A percentile compares a stretch with the other conserved stretches of the same genome.
Conservation (phyloP, 2,329 filamentous ascomycete species). For the Colletotrichum filicis region DNA sequence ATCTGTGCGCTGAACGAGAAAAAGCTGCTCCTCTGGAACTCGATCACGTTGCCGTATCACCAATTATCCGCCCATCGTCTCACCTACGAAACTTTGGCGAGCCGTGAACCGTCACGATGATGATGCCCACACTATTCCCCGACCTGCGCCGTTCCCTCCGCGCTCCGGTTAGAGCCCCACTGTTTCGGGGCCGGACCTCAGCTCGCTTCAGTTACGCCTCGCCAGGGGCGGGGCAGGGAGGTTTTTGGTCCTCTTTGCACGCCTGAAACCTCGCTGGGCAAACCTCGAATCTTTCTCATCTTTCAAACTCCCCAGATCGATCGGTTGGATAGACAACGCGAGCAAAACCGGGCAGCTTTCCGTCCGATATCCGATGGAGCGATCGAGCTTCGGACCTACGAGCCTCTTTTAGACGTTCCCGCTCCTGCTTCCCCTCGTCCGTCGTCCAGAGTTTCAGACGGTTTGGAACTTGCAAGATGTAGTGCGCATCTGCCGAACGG, state of each 20-base stretch:
- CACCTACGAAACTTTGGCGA: neutral
- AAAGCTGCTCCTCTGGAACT: neutral
- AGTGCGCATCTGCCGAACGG: neutral
- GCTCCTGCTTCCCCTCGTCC: neutral
- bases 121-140: slow-evolving; percentile 8
- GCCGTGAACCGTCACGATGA: neutral
- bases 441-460: neutral
- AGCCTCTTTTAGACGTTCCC: neutral
- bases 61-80: neutral
- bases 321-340: slow-evolving; percentile 28
- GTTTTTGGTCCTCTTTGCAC: neutral
- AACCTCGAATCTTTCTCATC: neutral
- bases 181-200: slow-evolving; percentile 18
- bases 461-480: too few species aligned
- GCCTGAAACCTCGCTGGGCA: slow-evolving; percentile 1
- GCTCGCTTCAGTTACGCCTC: slow-evolving; percentile 1
- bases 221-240: neutral
- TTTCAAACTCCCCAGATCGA: neutral
- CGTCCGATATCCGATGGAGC: neutral
- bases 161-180: neutral
- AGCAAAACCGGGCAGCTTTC: neutral
- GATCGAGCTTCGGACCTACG: neutral
- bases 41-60: neutral
- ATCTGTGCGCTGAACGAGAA: slow-evolving; percentile 6
- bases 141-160: neutral